A percentile compares a stretch with the other conserved stretches of the same genome.
Conservation (phyloP, 2,329 filamentous ascomycete genomes). For the Fusarium bulbicola region DNA sequence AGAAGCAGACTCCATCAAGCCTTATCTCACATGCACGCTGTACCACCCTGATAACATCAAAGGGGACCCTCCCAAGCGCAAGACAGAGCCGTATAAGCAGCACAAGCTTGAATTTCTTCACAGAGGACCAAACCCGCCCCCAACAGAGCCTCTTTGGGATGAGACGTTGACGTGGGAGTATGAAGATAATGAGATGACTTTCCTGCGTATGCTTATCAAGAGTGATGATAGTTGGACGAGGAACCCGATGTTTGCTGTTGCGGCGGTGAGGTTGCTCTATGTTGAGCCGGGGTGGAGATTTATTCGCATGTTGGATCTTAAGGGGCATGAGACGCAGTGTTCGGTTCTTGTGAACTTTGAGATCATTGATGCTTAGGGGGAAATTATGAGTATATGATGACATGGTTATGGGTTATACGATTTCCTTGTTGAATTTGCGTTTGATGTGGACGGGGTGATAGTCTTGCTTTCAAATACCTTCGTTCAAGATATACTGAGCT, state of each 20-base stretch:
- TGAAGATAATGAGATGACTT: slow-evolving; percentile 72
- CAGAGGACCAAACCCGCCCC: slow-evolving; percentile 64
- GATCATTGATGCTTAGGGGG: slow-evolving; percentile 52
- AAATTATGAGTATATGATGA: slow-evolving; percentile 11
- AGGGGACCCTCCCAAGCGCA: slow-evolving; percentile 64
- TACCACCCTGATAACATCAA: slow-evolving; percentile 64
- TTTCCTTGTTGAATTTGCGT: background rate
- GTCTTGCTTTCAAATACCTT: background rate
- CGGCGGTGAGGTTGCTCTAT: slow-evolving; percentile 68
- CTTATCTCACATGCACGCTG: slow-evolving; percentile 72
- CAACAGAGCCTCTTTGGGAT: slow-evolving; percentile 72
- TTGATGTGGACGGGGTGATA: background rate
- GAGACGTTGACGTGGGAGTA: slow-evolving; percentile 74
- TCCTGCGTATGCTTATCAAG: slow-evolving; percentile 72
- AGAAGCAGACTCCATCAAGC: slow-evolving; percentile 64
- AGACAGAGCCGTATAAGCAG: slow-evolving; percentile 68
- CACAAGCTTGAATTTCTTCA: slow-evolving; percentile 66
- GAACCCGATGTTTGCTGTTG: slow-evolving; percentile 70
- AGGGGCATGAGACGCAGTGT: slow-evolving; percentile 70
- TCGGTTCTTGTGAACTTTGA: slow-evolving; percentile 70
- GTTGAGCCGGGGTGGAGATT: slow-evolving; percentile 68
- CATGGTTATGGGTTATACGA: background rate
- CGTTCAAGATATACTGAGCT: background rate
- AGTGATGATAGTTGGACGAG: slow-evolving; percentile 69
- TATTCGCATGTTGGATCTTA: slow-evolving; percentile 70